These are phyloP conservation scores for Cetraspora pellucida DNA, from an alignment of 192 early-diverging fungal genomes.

Conservation along the genomic window DNA sequence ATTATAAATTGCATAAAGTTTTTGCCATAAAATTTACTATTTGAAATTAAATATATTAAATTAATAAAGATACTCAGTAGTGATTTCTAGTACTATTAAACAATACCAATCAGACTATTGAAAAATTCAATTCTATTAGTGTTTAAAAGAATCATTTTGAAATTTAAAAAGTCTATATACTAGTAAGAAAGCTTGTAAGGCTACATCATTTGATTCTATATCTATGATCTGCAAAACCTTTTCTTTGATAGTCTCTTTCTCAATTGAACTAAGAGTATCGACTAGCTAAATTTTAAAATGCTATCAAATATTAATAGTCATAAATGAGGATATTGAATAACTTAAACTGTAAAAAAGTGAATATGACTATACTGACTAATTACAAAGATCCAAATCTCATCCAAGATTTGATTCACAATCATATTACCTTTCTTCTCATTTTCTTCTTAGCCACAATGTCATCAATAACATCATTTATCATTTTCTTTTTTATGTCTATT, in stretches of 20 bases:
- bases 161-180: too few relatives aligned
- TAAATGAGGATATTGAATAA: background rate
- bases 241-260: conserved; percentile 39
- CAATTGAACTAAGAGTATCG: conserved; percentile 50
- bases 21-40: too few relatives aligned
- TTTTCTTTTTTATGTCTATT: conserved; percentile 99
- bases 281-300: conserved; percentile 42
- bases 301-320: background rate
- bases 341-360: background rate
- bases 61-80: too few relatives aligned
- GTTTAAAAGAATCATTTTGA: too few relatives aligned
- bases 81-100: too few relatives aligned
- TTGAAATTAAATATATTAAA: too few relatives aligned
- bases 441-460: conserved; percentile 90
- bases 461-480: conserved; percentile 98
- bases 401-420: conserved; percentile 91
- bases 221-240: conserved; percentile 57
- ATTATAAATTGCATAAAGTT: too few relatives aligned
- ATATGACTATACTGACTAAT: conserved; percentile 60
- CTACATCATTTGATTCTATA: conserved; percentile 66
- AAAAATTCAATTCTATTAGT: too few relatives aligned
- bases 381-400: conserved; percentile 91
- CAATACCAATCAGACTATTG: too few relatives aligned
- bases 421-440: conserved; percentile 89
- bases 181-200: conserved; percentile 87